Base-by-base conservation (phyloP, 352 stramenopile genomes). In the Phytopythium boreale region DNA sequence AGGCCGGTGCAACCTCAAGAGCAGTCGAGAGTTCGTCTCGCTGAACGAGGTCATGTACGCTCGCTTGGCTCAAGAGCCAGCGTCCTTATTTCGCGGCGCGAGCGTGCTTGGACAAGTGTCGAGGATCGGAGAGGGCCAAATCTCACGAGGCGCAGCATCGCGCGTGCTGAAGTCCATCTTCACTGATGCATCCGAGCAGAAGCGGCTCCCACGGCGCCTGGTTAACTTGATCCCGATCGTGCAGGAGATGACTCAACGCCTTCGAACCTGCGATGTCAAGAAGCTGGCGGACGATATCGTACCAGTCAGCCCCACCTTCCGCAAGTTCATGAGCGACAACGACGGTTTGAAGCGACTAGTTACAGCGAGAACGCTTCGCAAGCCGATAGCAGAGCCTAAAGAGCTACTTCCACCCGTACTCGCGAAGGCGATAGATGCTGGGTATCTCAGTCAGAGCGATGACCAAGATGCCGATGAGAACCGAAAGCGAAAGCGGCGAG, bases 11-110 rank as follows among this genome's bases (percentile, higher is more conserved):
- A 22, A 14, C 36, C 53, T 29, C 27, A 59, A 59, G 24, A 49
- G 20, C 6, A 31, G 2, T 11, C 34, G 36, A 59, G 53, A 59
- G 22, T 27, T 36, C 37, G 49, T 81, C 10, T 86, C 80, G 10
- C 87, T 90, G 56, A 90, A 90, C 27, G 62, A 81, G 4, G 76
- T 88, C 20, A 73, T 92, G 52, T 92, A 90, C 61, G 76, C 81
- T 11, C 70, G 79, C 2, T 69, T 74, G 49, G 77, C 78, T 24
- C 64, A 66, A 61, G 69, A 75, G n/a, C 58, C 63, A 12, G 46
- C 15, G 7, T 26, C 39, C n/a, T 14, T 82, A 3, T 88, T 87
- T 39, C 50, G 66, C 10, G 69, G 24, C 8, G 78, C 76, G 0
- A 64, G 88, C 43, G 51, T 70, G 6, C 56, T 90, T 22, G 71